Evolutionary conservation across 495 filamentous ascomycete species (phyloP).

Genomic region (Cairneyella variabilis): DNA sequence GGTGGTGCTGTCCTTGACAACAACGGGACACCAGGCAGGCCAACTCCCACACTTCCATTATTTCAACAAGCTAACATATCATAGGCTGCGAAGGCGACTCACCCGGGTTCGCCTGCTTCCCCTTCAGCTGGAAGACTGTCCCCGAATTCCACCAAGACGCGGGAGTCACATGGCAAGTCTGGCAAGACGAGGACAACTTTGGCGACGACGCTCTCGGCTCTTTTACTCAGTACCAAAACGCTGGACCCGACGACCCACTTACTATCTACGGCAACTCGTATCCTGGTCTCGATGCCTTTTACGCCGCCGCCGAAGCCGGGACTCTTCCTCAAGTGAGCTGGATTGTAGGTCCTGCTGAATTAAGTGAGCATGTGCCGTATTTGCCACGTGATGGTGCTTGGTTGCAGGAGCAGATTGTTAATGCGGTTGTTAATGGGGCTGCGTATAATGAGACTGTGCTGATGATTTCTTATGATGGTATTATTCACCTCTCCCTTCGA

Average conservation of each 20-base stretch:
- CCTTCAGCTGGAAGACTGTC: slow-evolving; percentile 29
- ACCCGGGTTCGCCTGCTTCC: slow-evolving; percentile 23
- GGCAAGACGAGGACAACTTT: slow-evolving; percentile 30
- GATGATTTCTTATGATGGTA: slow-evolving; percentile 30
- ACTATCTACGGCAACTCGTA: slow-evolving; percentile 26
- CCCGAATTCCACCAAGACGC: slow-evolving; percentile 29
- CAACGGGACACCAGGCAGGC: slow-evolving; percentile 25
- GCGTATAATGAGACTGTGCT: slow-evolving; percentile 30
- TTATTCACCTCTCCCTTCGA: too few relatives aligned
- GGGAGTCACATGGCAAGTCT: slow-evolving; percentile 31
- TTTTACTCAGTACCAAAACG: slow-evolving; percentile 30
- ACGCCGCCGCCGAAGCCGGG: slow-evolving; percentile 25
- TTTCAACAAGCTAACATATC: too few relatives aligned
- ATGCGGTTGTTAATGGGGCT: slow-evolving; percentile 25
- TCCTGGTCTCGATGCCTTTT: slow-evolving; percentile 28
- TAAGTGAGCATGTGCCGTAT: slow-evolving; percentile 32
- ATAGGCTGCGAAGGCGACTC: slow-evolving; percentile 25
- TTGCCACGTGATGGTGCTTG: slow-evolving; percentile 30
- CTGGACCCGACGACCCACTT: slow-evolving; percentile 17
- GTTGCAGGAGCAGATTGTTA: slow-evolving; percentile 30
- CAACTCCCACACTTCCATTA: neutral
- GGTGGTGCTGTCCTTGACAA: slow-evolving; percentile 30
- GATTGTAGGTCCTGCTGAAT: slow-evolving; percentile 30
- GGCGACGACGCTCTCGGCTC: slow-evolving; percentile 28
- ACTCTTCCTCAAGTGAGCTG: slow-evolving; percentile 29